A percentile compares a stretch with the other conserved stretches of the same genome.
Evolutionary conservation across 225 moss, liverwort and hornwort species (phyloP).

Genomic region (Thuidium tamariscinum): DNA sequence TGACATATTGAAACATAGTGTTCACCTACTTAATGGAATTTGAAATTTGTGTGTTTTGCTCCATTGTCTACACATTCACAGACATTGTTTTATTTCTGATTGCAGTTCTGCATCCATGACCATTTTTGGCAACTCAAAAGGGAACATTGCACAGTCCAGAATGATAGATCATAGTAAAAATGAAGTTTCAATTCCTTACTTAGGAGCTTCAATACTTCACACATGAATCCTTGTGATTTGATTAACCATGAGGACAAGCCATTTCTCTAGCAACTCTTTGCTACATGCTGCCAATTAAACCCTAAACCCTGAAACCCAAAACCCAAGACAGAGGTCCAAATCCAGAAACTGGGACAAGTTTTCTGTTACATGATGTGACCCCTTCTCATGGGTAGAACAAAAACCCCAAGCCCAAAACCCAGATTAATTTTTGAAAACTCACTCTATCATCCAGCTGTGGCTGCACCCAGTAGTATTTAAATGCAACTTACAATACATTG

Average conservation of each 20-base stretch:
- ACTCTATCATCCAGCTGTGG: neutral
- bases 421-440: neutral
- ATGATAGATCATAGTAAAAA: neutral
- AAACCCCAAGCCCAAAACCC: neutral
- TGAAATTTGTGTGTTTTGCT: neutral
- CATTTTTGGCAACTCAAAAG: neutral
- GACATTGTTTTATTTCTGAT: neutral
- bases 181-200: neutral
- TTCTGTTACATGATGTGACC: too few species aligned
- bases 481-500: neutral
- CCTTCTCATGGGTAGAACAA: too few species aligned
- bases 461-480: neutral
- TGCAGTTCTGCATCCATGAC: neutral
- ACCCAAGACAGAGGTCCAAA: too few species aligned
- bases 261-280: neutral
- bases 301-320: neutral
- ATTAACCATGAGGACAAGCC: neutral
- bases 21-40: fast-evolving
- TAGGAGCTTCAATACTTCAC: neutral
- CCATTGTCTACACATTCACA: neutral
- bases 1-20: neutral
- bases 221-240: neutral
- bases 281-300: too few species aligned
- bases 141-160: neutral
- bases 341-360: neutral